These are phyloP conservation scores for Harrya chromipes DNA, from an alignment of 768 basidiomycete species.

Conservation along the genomic window DNA sequence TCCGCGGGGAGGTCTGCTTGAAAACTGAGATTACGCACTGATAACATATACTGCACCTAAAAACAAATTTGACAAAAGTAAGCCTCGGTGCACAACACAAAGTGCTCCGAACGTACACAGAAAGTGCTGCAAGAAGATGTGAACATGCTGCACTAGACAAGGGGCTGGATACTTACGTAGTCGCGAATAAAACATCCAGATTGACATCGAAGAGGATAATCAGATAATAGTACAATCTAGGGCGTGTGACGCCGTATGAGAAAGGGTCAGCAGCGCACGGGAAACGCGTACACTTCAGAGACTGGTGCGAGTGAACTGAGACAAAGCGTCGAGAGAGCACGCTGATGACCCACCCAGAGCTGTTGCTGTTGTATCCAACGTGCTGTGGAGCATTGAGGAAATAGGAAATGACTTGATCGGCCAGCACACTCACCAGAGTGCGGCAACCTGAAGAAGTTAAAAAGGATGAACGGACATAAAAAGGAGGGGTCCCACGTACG, in stretches of 20 bases:
- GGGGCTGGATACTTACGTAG: conserved; percentile 17
- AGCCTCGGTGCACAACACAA: not conserved
- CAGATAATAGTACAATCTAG: conserved; percentile 29
- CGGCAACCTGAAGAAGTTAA: conserved; percentile 16
- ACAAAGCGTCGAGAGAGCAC: not conserved
- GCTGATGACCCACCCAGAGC: conserved; percentile 21
- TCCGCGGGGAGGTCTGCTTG: not conserved
- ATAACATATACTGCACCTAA: conserved; percentile 26
- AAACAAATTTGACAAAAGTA: not conserved
- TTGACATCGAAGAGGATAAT: conserved; percentile 23
- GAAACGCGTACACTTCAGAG: conserved; percentile 23
- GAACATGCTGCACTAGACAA: not conserved
- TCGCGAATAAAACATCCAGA: conserved; percentile 24
- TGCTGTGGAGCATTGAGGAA: conserved; percentile 7
- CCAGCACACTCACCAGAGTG: conserved; percentile 15
- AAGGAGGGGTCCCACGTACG: conserved; percentile 7
- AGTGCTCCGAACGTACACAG: conserved; percentile 25
- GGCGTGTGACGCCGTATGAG: conserved; percentile 2
- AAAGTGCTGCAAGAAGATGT: conserved; percentile 21
- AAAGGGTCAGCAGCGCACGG: not conserved
- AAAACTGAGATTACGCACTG: conserved; percentile 10
- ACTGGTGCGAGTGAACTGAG: conserved; percentile 18
- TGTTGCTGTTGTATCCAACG: conserved; percentile 24
- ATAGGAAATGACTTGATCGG: not conserved
- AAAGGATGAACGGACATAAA: not conserved